Evolutionary conservation across 2,329 filamentous ascomycete genomes (phyloP).

Genomic region (Venturiaceae sp.): DNA sequence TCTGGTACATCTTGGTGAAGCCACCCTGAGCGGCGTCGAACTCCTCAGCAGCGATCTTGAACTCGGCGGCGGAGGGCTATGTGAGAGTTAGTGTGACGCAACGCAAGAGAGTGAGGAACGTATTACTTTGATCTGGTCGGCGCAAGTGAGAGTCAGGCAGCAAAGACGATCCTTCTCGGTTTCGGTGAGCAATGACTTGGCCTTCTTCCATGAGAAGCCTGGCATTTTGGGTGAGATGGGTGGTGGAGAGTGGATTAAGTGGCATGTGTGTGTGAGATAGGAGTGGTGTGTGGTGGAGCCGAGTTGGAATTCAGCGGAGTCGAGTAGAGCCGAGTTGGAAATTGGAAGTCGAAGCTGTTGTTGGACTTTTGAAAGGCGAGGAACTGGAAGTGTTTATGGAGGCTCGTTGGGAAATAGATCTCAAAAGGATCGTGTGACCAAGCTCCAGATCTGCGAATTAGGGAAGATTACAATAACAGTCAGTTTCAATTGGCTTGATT

Average conservation of each 20-base stretch:
- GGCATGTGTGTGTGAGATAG: background rate
- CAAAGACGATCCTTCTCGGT: constrained; percentile 4
- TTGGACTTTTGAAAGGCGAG: background rate
- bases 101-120: background rate
- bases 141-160: background rate
- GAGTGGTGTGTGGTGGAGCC: background rate
- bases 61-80: background rate
- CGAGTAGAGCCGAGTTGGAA: background rate
- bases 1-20: constrained; percentile 4
- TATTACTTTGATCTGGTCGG: background rate
- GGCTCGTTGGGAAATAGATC: background rate
- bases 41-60: background rate
- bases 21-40: constrained; percentile 5
- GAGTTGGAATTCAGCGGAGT: too few species aligned
- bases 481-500: background rate
- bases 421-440: background rate
- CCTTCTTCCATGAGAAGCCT: constrained; percentile 1
- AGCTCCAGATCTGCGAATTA: background rate
- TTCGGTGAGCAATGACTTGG: background rate
- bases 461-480: too few species aligned
- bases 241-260: background rate
- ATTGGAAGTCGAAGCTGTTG: background rate
- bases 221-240: background rate
- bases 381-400: background rate
- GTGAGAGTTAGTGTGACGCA: background rate